Percentiles rank a stretch among this genome's conserved stretches.
Evolutionary conservation across 495 filamentous ascomycete genomes (phyloP).

Genomic region (Chaetomium fimeti): DNA sequence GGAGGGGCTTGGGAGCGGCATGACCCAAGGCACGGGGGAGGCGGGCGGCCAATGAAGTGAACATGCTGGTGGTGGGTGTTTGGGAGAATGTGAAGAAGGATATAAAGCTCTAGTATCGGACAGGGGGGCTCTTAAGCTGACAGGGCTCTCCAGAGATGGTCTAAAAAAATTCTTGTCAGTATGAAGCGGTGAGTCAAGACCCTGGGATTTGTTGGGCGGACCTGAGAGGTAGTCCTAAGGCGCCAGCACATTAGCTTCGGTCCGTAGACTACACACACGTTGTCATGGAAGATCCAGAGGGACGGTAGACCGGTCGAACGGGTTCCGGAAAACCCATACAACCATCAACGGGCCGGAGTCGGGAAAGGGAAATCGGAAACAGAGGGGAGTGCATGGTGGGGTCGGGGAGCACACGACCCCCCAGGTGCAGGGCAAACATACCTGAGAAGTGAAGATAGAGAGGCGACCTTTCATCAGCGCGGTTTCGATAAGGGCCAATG

Average conservation of each 20-base stretch:
- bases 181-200: slow-evolving; percentile 47
- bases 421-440: slow-evolving; percentile 42
- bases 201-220: slow-evolving; percentile 44
- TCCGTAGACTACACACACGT: neutral
- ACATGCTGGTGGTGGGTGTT: slow-evolving; percentile 54
- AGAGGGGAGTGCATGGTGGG: slow-evolving; percentile 14
- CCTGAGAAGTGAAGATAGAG: slow-evolving; percentile 96
- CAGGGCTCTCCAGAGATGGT: slow-evolving; percentile 97
- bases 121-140: slow-evolving; percentile 39
- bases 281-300: slow-evolving; percentile 17
- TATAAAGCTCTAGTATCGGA: slow-evolving; percentile 25
- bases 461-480: slow-evolving; percentile 94
- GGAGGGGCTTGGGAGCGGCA: slow-evolving; percentile 35
- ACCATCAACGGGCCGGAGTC: neutral
- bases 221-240: slow-evolving; percentile 91
- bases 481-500: slow-evolving; percentile 36
- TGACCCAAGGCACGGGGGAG: slow-evolving; percentile 48
- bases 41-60: slow-evolving; percentile 63
- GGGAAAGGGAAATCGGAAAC: slow-evolving; percentile 14
- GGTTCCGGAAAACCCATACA: neutral
- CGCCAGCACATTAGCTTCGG: slow-evolving; percentile 37
- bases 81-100: slow-evolving; percentile 26
- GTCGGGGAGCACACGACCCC: slow-evolving; percentile 11
- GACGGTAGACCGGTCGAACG: neutral
- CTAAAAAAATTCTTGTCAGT: slow-evolving; percentile 50